Conservation (phyloP, 2,329 filamentous ascomycete species). For the Pezicula radicicola region DNA sequence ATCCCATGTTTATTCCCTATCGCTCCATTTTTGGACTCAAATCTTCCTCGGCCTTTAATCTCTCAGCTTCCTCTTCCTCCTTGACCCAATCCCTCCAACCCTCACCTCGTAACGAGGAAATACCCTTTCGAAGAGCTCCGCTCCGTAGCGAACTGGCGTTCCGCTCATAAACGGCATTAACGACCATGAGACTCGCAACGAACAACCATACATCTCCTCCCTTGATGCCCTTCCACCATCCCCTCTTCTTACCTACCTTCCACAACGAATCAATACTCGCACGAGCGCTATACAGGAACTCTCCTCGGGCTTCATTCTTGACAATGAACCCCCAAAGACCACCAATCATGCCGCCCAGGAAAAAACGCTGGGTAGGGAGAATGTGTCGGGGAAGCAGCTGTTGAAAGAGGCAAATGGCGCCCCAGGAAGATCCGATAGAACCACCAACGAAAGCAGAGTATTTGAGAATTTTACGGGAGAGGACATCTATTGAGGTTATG, state of each 20-base stretch:
- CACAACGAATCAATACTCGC: conserved; percentile 80
- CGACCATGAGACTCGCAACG: conserved; percentile 71
- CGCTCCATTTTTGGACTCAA: too few relatives aligned
- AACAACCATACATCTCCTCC: conserved; percentile 86
- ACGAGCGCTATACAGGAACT: conserved; percentile 77
- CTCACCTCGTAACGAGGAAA: conserved; percentile 26
- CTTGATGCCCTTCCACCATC: conserved; percentile 80
- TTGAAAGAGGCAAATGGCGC: conserved; percentile 85
- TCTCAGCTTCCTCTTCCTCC: conserved; percentile 22
- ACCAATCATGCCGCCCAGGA: conserved; percentile 80
- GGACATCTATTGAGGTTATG: conserved; percentile 58
- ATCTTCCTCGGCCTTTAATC: conserved; percentile 8
- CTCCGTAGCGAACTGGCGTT: conserved; percentile 22
- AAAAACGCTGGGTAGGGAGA: conserved; percentile 82
- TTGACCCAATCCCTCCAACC: conserved; percentile 18
- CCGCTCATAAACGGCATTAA: conserved; percentile 58
- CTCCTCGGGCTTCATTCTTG: conserved; percentile 56
- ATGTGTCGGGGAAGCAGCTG: conserved; percentile 69
- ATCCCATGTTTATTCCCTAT: too few relatives aligned
- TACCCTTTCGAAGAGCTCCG: conserved; percentile 19
- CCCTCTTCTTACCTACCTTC: conserved; percentile 90
- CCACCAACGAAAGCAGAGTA: conserved; percentile 77
- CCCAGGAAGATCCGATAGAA: conserved; percentile 85
- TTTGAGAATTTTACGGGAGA: conserved; percentile 68
- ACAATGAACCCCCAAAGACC: conserved; percentile 84